Evolutionary conservation across 352 stramenopile genomes (phyloP).

Genomic region (Discostella stelligera): DNA sequence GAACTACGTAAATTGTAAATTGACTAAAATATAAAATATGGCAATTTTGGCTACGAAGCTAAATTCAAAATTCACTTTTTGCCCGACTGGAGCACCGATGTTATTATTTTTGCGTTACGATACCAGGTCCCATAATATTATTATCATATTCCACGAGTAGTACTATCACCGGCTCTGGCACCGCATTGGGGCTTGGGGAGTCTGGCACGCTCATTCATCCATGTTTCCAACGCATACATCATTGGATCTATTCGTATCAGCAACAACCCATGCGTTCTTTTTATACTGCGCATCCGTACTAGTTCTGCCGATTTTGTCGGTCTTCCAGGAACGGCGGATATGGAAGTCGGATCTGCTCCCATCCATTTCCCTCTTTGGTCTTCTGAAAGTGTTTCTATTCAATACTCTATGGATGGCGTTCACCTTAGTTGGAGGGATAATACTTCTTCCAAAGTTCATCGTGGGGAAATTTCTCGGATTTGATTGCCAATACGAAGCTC

Average conservation of each 20-base stretch:
- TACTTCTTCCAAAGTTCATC: slow-evolving; percentile 50
- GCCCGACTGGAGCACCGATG: no score
- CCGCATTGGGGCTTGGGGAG: not conserved
- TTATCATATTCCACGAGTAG: no score
- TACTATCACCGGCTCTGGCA: no score
- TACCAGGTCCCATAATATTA: no score
- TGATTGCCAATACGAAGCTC: slow-evolving; percentile 25
- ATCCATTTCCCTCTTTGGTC: slow-evolving; percentile 47
- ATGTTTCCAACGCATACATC: not conserved
- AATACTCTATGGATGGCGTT: slow-evolving; percentile 69
- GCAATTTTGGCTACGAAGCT: no score
- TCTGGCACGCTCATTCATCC: not conserved
- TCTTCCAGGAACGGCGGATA: slow-evolving; percentile 74
- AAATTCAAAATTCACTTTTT: no score
- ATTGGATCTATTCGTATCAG: not conserved
- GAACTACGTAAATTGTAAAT: no score
- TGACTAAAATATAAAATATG: no score
- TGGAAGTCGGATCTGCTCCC: slow-evolving; percentile 60
- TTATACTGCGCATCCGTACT: slow-evolving; percentile 23
- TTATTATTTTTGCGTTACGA: no score
- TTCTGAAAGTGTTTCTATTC: slow-evolving; percentile 64
- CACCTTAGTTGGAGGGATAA: slow-evolving; percentile 46
- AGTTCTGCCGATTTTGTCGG: slow-evolving; percentile 34
- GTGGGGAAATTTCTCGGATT: slow-evolving; percentile 32
- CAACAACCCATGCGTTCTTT: not conserved